These are phyloP conservation scores for Emergomyces orientalis DNA, from an alignment of 2,329 filamentous ascomycete genomes.

Conservation along the genomic window DNA sequence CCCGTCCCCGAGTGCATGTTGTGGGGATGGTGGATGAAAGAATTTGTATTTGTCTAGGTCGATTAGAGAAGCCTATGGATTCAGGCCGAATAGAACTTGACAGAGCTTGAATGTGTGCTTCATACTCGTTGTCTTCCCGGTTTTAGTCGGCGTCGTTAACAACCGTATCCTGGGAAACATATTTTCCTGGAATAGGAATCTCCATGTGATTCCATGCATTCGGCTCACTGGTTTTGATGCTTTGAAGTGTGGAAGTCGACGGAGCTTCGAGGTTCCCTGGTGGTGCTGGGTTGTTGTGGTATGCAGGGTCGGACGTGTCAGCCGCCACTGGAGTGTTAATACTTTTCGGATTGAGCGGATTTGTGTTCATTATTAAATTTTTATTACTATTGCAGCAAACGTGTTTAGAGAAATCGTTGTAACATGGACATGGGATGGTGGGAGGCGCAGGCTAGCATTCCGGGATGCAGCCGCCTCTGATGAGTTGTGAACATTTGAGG, in stretches of 20 bases:
- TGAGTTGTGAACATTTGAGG: background rate
- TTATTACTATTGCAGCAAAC: background rate
- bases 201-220: slow-evolving; percentile 7
- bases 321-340: background rate
- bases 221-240: background rate
- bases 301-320: background rate
- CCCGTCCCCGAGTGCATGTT: slow-evolving; percentile 5
- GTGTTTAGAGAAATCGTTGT: background rate
- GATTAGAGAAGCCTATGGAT: slow-evolving; percentile 19
- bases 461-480: background rate
- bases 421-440: background rate
- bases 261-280: background rate
- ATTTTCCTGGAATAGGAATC: background rate
- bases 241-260: background rate
- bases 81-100: slow-evolving; percentile 18
- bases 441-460: background rate
- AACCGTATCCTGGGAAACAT: background rate
- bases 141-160: background rate
- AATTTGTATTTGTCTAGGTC: slow-evolving; percentile 13
- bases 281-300: background rate
- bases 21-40: slow-evolving; percentile 6
- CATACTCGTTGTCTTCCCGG: background rate
- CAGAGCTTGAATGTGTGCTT: slow-evolving; percentile 15
- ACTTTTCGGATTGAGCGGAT: background rate
- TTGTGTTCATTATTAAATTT: background rate